Percentiles rank a stretch among this genome's conserved stretches.
Evolutionary conservation across 2,329 filamentous ascomycete genomes (phyloP).

Genomic region (Hansfordia pulvinata): DNA sequence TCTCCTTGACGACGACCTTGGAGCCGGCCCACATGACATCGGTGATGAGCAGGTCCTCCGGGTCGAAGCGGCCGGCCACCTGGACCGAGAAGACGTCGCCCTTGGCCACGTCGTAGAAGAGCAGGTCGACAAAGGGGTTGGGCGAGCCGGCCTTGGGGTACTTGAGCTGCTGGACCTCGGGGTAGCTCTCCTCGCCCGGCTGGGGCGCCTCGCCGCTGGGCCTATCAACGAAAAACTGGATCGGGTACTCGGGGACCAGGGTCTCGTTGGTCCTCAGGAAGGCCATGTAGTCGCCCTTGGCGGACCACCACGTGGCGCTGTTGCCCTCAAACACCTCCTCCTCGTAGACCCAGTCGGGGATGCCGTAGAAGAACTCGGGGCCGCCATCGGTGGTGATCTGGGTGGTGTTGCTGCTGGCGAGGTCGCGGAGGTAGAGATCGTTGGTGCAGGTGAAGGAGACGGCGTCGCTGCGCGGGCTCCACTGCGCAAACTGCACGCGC

Average conservation of each 20-base stretch:
- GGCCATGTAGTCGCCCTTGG: slow-evolving; percentile 76
- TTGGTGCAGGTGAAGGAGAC: slow-evolving; percentile 85
- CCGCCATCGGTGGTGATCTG: slow-evolving; percentile 82
- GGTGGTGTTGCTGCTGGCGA: slow-evolving; percentile 40
- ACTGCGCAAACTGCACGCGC: slow-evolving; percentile 70
- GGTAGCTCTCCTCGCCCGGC: slow-evolving; percentile 72
- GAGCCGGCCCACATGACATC: slow-evolving; percentile 83
- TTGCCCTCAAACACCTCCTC: slow-evolving; percentile 67
- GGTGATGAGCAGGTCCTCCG: slow-evolving; percentile 79
- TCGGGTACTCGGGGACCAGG: slow-evolving; percentile 75
- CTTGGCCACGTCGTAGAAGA: slow-evolving; percentile 76
- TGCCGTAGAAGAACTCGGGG: slow-evolving; percentile 80
- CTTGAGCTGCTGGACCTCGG: slow-evolving; percentile 83
- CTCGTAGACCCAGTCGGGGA: slow-evolving; percentile 96
- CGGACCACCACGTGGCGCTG: slow-evolving; percentile 89
- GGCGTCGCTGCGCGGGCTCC: slow-evolving; percentile 79
- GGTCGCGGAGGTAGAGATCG: slow-evolving; percentile 70
- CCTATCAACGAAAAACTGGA: slow-evolving; percentile 84
- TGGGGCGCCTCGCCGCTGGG: slow-evolving; percentile 61
- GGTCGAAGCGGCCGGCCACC: slow-evolving; percentile 62
- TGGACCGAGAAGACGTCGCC: slow-evolving; percentile 69
- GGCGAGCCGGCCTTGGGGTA: slow-evolving; percentile 93
- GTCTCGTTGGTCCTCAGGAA: slow-evolving; percentile 93
- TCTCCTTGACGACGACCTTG: slow-evolving; percentile 79
- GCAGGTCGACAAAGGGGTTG: slow-evolving; percentile 77